A percentile compares a stretch with the other conserved stretches of the same genome.
These are phyloP conservation scores for Sutorius australiensis DNA, from an alignment of 768 basidiomycete genomes.

Conservation along the genomic window DNA sequence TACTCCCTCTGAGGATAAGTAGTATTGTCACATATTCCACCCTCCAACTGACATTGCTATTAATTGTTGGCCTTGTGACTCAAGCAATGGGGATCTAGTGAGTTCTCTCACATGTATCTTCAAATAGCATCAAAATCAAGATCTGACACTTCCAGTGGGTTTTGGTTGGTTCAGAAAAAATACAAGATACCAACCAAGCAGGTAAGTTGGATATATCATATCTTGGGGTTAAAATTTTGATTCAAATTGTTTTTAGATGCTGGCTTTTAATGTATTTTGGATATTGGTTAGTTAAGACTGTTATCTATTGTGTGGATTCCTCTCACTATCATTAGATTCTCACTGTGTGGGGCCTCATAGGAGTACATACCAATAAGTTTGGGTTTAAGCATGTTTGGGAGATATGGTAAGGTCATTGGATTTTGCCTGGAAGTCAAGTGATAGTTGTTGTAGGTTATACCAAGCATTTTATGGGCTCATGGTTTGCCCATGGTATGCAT, in stretches of 20 bases:
- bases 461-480: conserved; percentile 68
- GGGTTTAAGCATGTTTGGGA: conserved; percentile 86
- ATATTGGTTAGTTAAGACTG: conserved; percentile 47
- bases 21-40: conserved; percentile 73
- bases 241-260: conserved; percentile 45
- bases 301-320: neutral
- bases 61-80: conserved; percentile 62
- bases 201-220: conserved; percentile 16
- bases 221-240: neutral
- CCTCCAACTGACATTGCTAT: conserved; percentile 60
- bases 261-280: conserved; percentile 68
- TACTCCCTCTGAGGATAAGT: conserved; percentile 4
- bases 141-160: conserved; percentile 37
- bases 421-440: neutral
- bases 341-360: conserved; percentile 72
- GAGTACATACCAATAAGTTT: conserved; percentile 68
- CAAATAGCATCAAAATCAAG: neutral
- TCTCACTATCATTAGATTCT: conserved; percentile 41
- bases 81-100: conserved; percentile 71
- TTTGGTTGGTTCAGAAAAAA: conserved; percentile 67
- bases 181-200: conserved; percentile 62
- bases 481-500: conserved; percentile 80
- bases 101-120: conserved; percentile 13
- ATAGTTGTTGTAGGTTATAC: conserved; percentile 46
- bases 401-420: conserved; percentile 46